Percentiles rank a stretch among this genome's conserved stretches.
Evolutionary conservation across 495 filamentous ascomycete species (phyloP).

Genomic region (Podospora sp.): DNA sequence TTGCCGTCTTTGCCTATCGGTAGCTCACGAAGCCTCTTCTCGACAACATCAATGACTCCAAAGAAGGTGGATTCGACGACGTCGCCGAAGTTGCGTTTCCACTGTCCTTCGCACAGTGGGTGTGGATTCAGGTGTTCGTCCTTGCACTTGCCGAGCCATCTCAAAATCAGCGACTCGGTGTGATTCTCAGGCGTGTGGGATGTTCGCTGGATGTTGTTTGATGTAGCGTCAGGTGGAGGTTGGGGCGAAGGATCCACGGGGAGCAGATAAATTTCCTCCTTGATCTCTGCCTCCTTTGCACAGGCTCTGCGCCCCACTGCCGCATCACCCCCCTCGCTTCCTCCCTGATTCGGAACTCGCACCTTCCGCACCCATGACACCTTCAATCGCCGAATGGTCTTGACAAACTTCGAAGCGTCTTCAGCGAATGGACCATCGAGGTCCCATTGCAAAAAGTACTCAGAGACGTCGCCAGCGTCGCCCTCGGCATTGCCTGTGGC

Average conservation of each 20-base stretch:
- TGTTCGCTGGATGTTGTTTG: background rate
- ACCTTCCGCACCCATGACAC: too few relatives aligned
- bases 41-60: slow-evolving; percentile 6
- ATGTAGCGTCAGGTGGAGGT: too few relatives aligned
- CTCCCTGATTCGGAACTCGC: too few relatives aligned
- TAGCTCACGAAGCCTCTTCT: background rate
- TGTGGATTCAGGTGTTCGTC: background rate
- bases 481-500: too few relatives aligned
- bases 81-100: background rate
- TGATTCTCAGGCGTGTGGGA: background rate
- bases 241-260: background rate
- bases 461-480: too few relatives aligned
- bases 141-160: background rate
- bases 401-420: too few relatives aligned
- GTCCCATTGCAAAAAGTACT: too few relatives aligned
- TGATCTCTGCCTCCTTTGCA: background rate
- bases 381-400: too few relatives aligned
- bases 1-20: background rate
- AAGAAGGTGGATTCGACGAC: background rate
- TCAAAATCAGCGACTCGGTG: background rate
- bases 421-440: too few relatives aligned
- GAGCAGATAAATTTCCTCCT: background rate
- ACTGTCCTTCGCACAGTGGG: background rate
- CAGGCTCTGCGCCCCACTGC: background rate
- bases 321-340: background rate